Conservation (phyloP, 805 yeast genomes). For the Metschnikowia cubensis region DNA sequence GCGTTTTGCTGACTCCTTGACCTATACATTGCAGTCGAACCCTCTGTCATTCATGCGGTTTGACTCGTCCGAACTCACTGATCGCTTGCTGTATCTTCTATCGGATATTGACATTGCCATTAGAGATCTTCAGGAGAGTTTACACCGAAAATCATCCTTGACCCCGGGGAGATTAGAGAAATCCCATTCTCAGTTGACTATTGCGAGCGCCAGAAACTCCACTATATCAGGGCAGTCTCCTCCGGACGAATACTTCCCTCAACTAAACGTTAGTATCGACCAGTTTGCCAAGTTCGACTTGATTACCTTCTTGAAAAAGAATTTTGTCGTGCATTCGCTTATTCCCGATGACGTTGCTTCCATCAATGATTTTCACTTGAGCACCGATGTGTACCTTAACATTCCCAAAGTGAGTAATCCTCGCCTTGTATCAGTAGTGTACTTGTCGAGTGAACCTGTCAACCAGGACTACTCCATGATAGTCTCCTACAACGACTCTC, state of each 20-base stretch:
- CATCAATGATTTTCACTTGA: constrained; percentile 30
- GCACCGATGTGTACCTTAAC: constrained; percentile 32
- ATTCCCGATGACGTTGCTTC: constrained; percentile 33
- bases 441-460: constrained; percentile 19
- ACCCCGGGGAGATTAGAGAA: constrained; percentile 4
- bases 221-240: constrained; percentile 7
- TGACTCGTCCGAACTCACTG: constrained; percentile 58
- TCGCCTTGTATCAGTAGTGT: constrained; percentile 21
- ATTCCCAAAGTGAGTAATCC: constrained; percentile 21
- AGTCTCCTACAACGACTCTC: constrained; percentile 24
- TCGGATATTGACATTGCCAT: constrained; percentile 14
- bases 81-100: constrained; percentile 32
- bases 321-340: constrained; percentile 31
- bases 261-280: constrained; percentile 12
- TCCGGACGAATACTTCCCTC: constrained; percentile 12
- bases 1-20: constrained; percentile 32
- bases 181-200: constrained; percentile 9
- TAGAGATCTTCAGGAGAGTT: constrained; percentile 10
- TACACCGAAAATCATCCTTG: constrained; percentile 7
- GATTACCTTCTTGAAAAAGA: constrained; percentile 30
- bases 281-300: constrained; percentile 30
- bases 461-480: constrained; percentile 29
- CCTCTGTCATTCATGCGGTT: constrained; percentile 56
- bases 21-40: constrained; percentile 35
- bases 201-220: constrained; percentile 7